Conservation (phyloP, 495 filamentous ascomycete species). For the Recurvomyces mirabilis region DNA sequence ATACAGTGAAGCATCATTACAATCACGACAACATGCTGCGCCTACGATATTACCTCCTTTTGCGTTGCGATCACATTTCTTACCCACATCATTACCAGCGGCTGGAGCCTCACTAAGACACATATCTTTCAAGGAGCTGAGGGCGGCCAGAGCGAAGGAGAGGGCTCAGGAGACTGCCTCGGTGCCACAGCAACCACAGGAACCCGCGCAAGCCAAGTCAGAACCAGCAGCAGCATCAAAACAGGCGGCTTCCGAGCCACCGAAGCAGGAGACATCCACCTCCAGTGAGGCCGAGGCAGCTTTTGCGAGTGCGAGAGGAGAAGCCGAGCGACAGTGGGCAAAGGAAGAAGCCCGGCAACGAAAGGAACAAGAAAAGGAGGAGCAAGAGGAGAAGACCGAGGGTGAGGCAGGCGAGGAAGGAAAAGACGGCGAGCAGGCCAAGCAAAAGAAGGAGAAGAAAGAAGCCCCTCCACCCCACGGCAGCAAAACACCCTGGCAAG, state of each 20-base stretch:
- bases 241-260: slow-evolving; percentile 20
- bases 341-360: slow-evolving; percentile 38
- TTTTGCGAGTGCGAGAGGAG: slow-evolving; percentile 30
- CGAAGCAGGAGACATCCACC: slow-evolving; percentile 37
- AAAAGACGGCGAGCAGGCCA: slow-evolving; percentile 29
- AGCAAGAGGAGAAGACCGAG: slow-evolving; percentile 32
- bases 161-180: slow-evolving; percentile 15
- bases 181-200: too few relatives aligned
- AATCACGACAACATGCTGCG: slow-evolving; percentile 10
- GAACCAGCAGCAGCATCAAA: slow-evolving; percentile 37
- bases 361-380: slow-evolving; percentile 27
- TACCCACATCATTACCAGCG: slow-evolving; percentile 20
- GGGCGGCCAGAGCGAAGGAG: slow-evolving; percentile 22
- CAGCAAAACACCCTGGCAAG: slow-evolving; percentile 95
- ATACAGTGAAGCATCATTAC: slow-evolving; percentile 17
- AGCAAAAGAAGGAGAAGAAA: slow-evolving; percentile 60
- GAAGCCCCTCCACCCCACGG: slow-evolving; percentile 84
- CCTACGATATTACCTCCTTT: slow-evolving; percentile 3
- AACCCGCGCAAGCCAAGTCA: too few relatives aligned
- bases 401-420: slow-evolving; percentile 23
- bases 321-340: slow-evolving; percentile 18
- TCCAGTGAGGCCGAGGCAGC: slow-evolving; percentile 23
- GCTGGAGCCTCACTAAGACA: slow-evolving; percentile 15
- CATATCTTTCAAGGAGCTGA: slow-evolving; percentile 17
- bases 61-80: slow-evolving; percentile 24